Percentiles rank a stretch among this genome's conserved stretches.
Evolutionary conservation across 345 rosid species (phyloP).

Genomic region (Geranium rotundifolium): DNA sequence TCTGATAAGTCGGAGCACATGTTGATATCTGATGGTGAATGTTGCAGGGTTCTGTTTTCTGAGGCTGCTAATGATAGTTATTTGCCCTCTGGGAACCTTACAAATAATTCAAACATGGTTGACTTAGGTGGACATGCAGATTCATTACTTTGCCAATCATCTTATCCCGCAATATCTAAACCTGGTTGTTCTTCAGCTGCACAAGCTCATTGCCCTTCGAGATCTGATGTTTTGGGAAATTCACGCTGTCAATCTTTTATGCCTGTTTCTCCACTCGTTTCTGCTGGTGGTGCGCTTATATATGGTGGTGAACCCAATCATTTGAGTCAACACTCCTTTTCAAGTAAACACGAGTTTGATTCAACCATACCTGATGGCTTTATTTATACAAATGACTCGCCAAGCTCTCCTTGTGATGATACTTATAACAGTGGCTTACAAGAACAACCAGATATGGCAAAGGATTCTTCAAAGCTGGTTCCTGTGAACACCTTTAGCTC

Average conservation of each 20-base stretch:
- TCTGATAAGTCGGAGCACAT: conserved; percentile 36
- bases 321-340: conserved; percentile 26
- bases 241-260: conserved; percentile 3
- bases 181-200: background rate
- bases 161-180: conserved; percentile 25
- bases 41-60: conserved; percentile 64
- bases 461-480: conserved; percentile 53
- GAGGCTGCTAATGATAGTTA: conserved; percentile 36
- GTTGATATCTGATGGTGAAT: conserved; percentile 77
- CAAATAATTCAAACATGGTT: conserved; percentile 26
- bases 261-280: conserved; percentile 23
- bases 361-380: conserved; percentile 28
- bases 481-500: conserved; percentile 28
- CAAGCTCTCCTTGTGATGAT: conserved; percentile 32
- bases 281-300: conserved; percentile 21
- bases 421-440: conserved; percentile 25
- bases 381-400: conserved; percentile 32
- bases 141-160: conserved; percentile 19
- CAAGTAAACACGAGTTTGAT: conserved; percentile 26
- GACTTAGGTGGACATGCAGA: conserved; percentile 27
- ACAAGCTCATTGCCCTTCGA: too few species aligned
- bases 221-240: too few species aligned
- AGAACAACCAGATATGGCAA: conserved; percentile 34
- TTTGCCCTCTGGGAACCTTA: conserved; percentile 30
- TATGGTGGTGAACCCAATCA: conserved; percentile 30